Conservation (phyloP, 177 flowering plant species). For the Vitis hybrid region DNA sequence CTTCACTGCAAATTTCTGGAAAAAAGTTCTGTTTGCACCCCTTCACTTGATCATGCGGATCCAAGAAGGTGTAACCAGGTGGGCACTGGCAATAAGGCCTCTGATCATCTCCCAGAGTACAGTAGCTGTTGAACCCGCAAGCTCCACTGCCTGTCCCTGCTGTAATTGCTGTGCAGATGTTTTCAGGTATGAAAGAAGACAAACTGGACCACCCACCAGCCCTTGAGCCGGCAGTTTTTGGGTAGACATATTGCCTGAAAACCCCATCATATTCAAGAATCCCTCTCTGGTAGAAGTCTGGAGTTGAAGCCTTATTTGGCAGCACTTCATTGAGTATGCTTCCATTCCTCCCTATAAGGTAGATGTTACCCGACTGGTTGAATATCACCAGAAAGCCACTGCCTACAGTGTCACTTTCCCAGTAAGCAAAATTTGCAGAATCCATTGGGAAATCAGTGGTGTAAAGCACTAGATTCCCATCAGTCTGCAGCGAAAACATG, state of each 20-base stretch:
- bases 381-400: slow-evolving; percentile 25
- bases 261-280: slow-evolving; percentile 43
- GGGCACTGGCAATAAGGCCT: slow-evolving; percentile 44
- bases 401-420: not conserved
- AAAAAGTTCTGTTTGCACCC: slow-evolving; percentile 29
- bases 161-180: slow-evolving; percentile 22
- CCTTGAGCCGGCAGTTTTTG: slow-evolving; percentile 1
- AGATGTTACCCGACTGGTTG: slow-evolving; percentile 25
- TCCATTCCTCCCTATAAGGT: slow-evolving; percentile 14
- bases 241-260: slow-evolving; percentile 22
- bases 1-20: slow-evolving; percentile 9
- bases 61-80: slow-evolving; percentile 29
- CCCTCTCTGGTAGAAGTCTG: slow-evolving; percentile 29
- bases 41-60: slow-evolving; percentile 25
- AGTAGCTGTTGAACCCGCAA: slow-evolving; percentile 21
- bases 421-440: not conserved
- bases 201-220: not conserved
- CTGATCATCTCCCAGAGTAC: not conserved
- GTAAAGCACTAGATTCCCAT: slow-evolving; percentile 21
- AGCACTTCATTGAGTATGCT: not conserved
- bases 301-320: not conserved
- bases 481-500: slow-evolving; percentile 1
- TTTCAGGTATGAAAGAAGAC: slow-evolving; percentile 16
- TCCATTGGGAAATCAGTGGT: slow-evolving; percentile 4
- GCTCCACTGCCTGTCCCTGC: slow-evolving; percentile 1